These are phyloP conservation scores for Alternaria arbusti DNA, from an alignment of 2,329 filamentous ascomycete genomes.

Conservation along the genomic window DNA sequence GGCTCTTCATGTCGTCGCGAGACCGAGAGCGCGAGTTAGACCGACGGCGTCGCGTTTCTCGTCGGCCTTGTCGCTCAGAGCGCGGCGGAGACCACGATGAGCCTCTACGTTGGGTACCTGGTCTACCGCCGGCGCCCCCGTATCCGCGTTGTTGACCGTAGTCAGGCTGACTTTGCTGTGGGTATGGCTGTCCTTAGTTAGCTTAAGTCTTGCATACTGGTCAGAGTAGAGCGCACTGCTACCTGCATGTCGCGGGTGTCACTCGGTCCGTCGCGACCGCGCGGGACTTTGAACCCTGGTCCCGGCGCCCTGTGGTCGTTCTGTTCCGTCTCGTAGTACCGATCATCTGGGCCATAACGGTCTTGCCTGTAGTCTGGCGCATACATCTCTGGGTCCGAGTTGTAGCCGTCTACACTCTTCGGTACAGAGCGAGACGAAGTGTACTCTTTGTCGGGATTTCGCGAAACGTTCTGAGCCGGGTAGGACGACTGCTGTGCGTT, in stretches of 20 bases:
- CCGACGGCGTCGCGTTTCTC: constrained; percentile 16
- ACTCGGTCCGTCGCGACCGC: constrained; percentile 15
- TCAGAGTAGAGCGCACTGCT: constrained; percentile 18
- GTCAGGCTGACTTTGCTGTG: constrained; percentile 2
- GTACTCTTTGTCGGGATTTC: constrained; percentile 14
- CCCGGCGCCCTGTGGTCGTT: constrained; percentile 20
- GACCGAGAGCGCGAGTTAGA: constrained; percentile 33
- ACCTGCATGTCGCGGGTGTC: constrained; percentile 18
- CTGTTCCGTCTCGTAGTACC: constrained; percentile 25
- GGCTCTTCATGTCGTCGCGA: constrained; percentile 27
- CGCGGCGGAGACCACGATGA: constrained; percentile 42
- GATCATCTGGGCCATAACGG: constrained; percentile 14
- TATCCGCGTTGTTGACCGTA: constrained; percentile 3
- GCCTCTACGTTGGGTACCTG: constrained; percentile 25
- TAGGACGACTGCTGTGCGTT: neutral
- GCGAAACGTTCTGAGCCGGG: neutral
- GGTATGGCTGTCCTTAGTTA: constrained; percentile 9
- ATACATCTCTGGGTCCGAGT: constrained; percentile 26
- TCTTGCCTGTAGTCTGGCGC: constrained; percentile 18
- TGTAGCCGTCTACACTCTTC: neutral
- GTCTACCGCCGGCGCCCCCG: constrained; percentile 14
- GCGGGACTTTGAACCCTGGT: constrained; percentile 21
- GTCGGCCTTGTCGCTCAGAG: constrained; percentile 14
- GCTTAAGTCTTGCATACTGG: neutral
- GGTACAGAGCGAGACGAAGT: neutral